These are phyloP conservation scores for Cryptococcus maquisensis DNA, from an alignment of 1,284 basidiomycete genomes.

Conservation along the genomic window DNA sequence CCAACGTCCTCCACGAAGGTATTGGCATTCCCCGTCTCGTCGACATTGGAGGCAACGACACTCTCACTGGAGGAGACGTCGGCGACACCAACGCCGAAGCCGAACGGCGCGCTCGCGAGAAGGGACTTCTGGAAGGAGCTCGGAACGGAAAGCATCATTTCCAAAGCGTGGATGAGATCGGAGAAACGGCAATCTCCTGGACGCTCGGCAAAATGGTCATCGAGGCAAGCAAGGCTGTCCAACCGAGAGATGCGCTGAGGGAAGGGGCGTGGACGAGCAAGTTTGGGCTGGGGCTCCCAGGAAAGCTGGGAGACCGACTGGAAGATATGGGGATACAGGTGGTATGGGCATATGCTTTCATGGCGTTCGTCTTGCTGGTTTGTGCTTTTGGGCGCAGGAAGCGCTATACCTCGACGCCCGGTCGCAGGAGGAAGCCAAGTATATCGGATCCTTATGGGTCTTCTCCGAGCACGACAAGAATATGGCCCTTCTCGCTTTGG, in stretches of 20 bases:
- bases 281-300: conserved; percentile 8
- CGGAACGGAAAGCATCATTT: conserved; percentile 58
- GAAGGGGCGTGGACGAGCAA: conserved; percentile 19
- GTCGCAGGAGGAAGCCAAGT: conserved; percentile 23
- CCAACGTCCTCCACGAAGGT: conserved; percentile 92
- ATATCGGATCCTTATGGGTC: conserved; percentile 9
- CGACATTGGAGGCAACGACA: conserved; percentile 66
- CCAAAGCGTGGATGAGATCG: conserved; percentile 87
- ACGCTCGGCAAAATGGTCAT: conserved; percentile 97
- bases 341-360: conserved; percentile 35
- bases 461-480: background rate
- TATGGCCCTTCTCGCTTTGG: background rate
- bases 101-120: conserved; percentile 66
- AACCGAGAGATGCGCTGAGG: conserved; percentile 20
- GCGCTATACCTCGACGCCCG: background rate
- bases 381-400: conserved; percentile 21
- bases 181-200: conserved; percentile 92
- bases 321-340: conserved; percentile 29
- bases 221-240: conserved; percentile 74
- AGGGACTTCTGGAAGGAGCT: conserved; percentile 58
- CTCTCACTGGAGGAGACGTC: conserved; percentile 53
- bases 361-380: conserved; percentile 24
- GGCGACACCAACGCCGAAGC: conserved; percentile 58
- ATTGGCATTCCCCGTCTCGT: conserved; percentile 90
- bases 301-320: conserved; percentile 19